Evolutionary conservation across 2,329 filamentous ascomycete genomes (phyloP).

Genomic region (Colletotrichum destructivum): DNA sequence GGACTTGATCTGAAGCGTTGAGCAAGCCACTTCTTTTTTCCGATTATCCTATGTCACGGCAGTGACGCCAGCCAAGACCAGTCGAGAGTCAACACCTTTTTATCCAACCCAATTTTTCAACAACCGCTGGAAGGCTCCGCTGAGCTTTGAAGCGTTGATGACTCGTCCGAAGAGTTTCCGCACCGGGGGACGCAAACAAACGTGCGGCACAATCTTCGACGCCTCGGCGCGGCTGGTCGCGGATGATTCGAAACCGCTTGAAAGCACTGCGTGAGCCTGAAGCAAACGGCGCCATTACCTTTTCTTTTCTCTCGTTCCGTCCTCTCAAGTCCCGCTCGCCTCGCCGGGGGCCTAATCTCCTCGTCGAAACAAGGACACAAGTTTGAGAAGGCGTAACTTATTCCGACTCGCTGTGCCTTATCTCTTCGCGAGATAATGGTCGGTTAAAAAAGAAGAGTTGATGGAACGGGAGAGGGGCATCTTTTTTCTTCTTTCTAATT

Average conservation of each 20-base stretch:
- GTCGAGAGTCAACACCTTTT: conserved; percentile 15
- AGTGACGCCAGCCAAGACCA: conserved; percentile 24
- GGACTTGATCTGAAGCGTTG: conserved; percentile 21
- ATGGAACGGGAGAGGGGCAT: conserved; percentile 15
- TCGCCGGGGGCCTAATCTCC: conserved; percentile 34
- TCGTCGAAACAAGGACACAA: conserved; percentile 30
- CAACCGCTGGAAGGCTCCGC: conserved; percentile 35
- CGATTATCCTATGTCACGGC: conserved; percentile 33
- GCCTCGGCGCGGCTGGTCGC: conserved; percentile 24
- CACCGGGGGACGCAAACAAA: conserved; percentile 1
- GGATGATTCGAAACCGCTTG: conserved; percentile 44
- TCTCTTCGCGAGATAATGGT: conserved; percentile 33
- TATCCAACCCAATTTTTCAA: conserved; percentile 6
- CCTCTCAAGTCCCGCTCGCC: conserved; percentile 14
- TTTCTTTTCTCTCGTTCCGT: conserved; percentile 3
- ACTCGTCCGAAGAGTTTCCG: conserved; percentile 45
- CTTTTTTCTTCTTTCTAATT: background rate
- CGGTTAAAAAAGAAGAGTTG: conserved; percentile 29
- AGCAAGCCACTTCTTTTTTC: conserved; percentile 22
- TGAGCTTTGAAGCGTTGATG: conserved; percentile 45
- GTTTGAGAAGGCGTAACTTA: conserved; percentile 30
- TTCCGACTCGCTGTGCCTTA: conserved; percentile 30
- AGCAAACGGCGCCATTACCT: conserved; percentile 33
- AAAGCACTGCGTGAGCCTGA: conserved; percentile 42
- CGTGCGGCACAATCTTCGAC: background rate